phyloP scores from a whole-genome alignment of 2,329 filamentous ascomycete genomes.

The Akanthomyces uredinophilus region DNA sequence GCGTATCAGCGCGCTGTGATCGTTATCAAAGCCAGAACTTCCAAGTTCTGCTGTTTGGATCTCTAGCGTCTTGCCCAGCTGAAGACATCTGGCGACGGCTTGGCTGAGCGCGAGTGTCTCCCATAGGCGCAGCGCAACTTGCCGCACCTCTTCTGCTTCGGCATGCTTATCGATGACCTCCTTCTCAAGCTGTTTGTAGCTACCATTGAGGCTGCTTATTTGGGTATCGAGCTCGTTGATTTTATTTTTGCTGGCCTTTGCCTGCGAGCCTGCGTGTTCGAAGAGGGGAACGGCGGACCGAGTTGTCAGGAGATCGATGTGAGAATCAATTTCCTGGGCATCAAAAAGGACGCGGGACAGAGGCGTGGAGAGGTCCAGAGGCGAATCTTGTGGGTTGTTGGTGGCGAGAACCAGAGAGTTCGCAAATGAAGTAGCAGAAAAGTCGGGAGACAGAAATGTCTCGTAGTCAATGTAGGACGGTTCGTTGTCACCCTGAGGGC shows the following conservation, averaged over 20 bases:
- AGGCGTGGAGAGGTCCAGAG: conserved; percentile 89
- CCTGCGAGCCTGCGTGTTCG: conserved; percentile 69
- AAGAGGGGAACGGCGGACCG: conserved; percentile 78
- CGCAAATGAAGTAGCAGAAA: conserved; percentile 77
- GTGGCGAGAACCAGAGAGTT: conserved; percentile 84
- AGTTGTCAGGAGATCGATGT: conserved; percentile 86
- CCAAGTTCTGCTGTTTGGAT: conserved; percentile 68
- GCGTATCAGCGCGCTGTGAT: conserved; percentile 73
- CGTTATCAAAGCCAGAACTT: conserved; percentile 51
- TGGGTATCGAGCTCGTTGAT: conserved; percentile 74
- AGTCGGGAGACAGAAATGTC: conserved; percentile 76
- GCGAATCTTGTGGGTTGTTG: conserved; percentile 85
- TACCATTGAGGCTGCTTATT: conserved; percentile 72
- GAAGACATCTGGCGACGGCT: conserved; percentile 71
- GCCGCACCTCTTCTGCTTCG: conserved; percentile 74
- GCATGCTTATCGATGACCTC: conserved; percentile 84
- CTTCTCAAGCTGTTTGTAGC: conserved; percentile 78
- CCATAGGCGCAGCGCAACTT: conserved; percentile 73
- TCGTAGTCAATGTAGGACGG: conserved; percentile 95
- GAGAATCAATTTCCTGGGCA: conserved; percentile 92
- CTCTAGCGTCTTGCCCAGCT: conserved; percentile 80
- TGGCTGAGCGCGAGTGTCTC: conserved; percentile 73
- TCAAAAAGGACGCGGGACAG: conserved; percentile 93
- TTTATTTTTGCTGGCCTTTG: conserved; percentile 65
- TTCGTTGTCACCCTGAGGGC: conserved; percentile 44